Evolutionary conservation across 2,329 filamentous ascomycete species (phyloP).

Genomic region (Dactylella cylindrospora): DNA sequence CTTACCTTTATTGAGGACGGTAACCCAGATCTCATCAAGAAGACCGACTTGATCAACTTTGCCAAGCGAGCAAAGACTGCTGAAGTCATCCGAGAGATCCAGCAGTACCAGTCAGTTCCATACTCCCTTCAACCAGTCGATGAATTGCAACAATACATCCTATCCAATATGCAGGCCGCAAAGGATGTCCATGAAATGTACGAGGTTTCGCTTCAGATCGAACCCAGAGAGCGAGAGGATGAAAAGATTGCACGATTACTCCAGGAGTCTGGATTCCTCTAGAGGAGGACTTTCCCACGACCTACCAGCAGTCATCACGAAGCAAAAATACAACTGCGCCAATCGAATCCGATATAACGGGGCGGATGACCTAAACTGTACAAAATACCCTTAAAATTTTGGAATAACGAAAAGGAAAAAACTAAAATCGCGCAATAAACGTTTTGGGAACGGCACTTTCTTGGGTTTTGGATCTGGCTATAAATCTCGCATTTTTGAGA

Average conservation of each 20-base stretch:
- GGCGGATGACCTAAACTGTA: conserved; percentile 21
- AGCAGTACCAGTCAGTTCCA: conserved; percentile 98
- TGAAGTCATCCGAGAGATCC: conserved; percentile 96
- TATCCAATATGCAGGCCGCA: conserved; percentile 92
- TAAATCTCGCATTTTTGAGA: conserved; percentile 32
- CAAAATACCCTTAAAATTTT: conserved; percentile 28
- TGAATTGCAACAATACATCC: conserved; percentile 93
- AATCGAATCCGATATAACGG: conserved; percentile 19
- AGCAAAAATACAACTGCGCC: conserved; percentile 24
- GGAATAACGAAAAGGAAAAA: conserved; percentile 37
- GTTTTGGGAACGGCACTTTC: conserved; percentile 38
- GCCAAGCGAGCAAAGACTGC: conserved; percentile 97
- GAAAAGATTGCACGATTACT: conserved; percentile 92
- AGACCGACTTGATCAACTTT: conserved; percentile 96
- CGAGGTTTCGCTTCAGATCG: conserved; percentile 88
- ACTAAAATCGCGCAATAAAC: conserved; percentile 38
- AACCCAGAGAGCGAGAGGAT: conserved; percentile 93
- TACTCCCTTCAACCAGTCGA: conserved; percentile 85
- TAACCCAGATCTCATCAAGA: conserved; percentile 93
- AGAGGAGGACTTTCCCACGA: conserved; percentile 40
- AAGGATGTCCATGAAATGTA: conserved; percentile 99
- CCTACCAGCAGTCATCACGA: conserved; percentile 30
- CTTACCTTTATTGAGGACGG: conserved; percentile 98
- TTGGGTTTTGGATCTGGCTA: conserved; percentile 41
- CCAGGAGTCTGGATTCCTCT: conserved; percentile 50